Evolutionary conservation across 2,329 filamentous ascomycete genomes (phyloP).

Genomic region (Penicillium aurantiogriseum): DNA sequence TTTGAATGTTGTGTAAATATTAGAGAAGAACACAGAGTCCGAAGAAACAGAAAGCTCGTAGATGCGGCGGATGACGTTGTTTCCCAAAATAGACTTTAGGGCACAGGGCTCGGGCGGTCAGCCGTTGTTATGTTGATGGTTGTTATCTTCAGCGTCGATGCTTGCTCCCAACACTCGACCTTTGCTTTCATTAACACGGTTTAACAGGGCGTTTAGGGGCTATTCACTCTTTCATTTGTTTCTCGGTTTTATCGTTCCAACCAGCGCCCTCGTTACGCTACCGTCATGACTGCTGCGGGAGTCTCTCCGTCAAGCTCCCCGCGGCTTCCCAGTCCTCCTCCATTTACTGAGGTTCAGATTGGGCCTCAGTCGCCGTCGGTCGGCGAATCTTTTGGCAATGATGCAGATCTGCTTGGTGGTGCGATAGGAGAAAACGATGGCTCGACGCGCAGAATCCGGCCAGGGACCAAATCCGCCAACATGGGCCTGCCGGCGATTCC

Average conservation of each 20-base stretch:
- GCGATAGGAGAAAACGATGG: conserved; percentile 65
- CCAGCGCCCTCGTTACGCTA: conserved; percentile 12
- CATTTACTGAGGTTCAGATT: conserved; percentile 90
- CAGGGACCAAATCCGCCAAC: conserved; percentile 85
- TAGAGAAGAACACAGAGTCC: neutral
- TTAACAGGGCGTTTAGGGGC: conserved; percentile 14
- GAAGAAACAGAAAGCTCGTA: conserved; percentile 7
- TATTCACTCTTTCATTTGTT: conserved; percentile 20
- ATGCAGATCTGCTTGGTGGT: conserved; percentile 55
- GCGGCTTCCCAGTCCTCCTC: conserved; percentile 89
- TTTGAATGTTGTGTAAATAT: neutral
- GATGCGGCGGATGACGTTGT: conserved; percentile 25
- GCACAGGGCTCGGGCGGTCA: conserved; percentile 37
- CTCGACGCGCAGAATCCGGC: conserved; percentile 80
- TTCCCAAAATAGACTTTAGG: conserved; percentile 17
- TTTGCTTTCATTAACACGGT: conserved; percentile 13
- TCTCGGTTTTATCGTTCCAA: conserved; percentile 14
- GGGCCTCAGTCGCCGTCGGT: conserved; percentile 72
- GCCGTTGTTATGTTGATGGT: conserved; percentile 20
- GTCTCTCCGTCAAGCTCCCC: conserved; percentile 70
- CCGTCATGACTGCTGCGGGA: conserved; percentile 46
- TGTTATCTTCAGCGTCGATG: conserved; percentile 18
- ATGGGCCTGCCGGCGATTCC: conserved; percentile 93
- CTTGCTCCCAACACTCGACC: conserved; percentile 14
- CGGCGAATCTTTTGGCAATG: conserved; percentile 58